Base-by-base conservation (phyloP, 2,329 filamentous ascomycete species). In the Ophiostoma piceae region DNA sequence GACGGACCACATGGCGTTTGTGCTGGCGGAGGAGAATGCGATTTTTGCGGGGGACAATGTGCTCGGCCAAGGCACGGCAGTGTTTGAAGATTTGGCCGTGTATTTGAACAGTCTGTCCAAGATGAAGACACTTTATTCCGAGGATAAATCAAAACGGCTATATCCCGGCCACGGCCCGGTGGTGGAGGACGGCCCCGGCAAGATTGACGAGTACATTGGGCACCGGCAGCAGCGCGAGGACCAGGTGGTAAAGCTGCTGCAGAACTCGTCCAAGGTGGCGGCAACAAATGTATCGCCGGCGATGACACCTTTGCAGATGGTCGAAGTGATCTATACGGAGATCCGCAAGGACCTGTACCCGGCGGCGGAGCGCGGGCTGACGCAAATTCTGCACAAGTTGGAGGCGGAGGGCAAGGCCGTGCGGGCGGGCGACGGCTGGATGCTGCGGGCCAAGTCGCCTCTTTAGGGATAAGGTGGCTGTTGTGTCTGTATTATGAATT, bases 121-220 rank as follows among this genome's bases (percentile, higher is more conserved):
- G 68, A 92, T 93, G 90, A 14, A 29, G 19, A 29, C 37, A 1
- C 65, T 66, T 12, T 66, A 66, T 80, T 6, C 5, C 8, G 35
- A 35, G 35, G n/a, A 79, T 78, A 0, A 90, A 91, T 1, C 83
- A 35, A 65, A 41, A 22, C 32, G n/a, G 11, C 92, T 89, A 1
- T 98, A 97, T 77, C 94, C 95, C 0, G 94, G 92, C 3, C 95
- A 99, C 76, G 95, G 95, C 0, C 85, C 89, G 0, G 87, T 95
- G 2, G 84, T 98, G 32, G 85, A 88, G 51, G 85, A 95, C 72
- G 92, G 91, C 0, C 85, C 83, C 32, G 82, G 80, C 32, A 94
- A 88, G 77, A 90, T 98, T 68, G 75, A 80, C 26, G 92, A 97
- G 78, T 98, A 99, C 77, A 91, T 98, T 74, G 78, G 82, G 71